phyloP scores from a whole-genome alignment of 208 protist genomes.

The Wallacemonas sp. region DNA sequence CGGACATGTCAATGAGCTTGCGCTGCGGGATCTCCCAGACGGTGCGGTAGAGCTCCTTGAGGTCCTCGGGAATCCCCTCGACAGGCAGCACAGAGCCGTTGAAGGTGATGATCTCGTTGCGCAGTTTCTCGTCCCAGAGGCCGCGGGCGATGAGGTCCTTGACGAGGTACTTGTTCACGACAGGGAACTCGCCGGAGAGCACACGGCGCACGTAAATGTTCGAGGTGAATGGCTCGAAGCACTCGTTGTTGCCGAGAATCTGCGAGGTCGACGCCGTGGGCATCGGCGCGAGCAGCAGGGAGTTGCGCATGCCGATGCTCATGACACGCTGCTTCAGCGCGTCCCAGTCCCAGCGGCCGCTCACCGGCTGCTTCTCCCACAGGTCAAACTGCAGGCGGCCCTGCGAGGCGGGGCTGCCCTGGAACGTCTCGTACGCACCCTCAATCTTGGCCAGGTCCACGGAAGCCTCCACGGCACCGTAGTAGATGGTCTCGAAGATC shows the following conservation, averaged over 20 bases:
- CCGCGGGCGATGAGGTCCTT: conserved; percentile 93
- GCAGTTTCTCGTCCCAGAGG: conserved; percentile 95
- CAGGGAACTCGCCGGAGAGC: conserved; percentile 98
- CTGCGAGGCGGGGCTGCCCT: conserved; percentile 94
- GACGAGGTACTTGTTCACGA: conserved; percentile 99
- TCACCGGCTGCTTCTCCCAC: conserved; percentile 89
- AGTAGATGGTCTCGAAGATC: conserved; percentile 99
- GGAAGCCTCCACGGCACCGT: conserved; percentile 89
- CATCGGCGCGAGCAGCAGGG: conserved; percentile 99
- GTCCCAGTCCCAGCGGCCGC: conserved; percentile 97
- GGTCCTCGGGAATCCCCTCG: conserved; percentile 92
- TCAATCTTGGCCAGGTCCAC: conserved; percentile 93
- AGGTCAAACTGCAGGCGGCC: conserved; percentile 99
- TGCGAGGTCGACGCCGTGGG: conserved; percentile 99
- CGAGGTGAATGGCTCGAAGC: conserved; percentile 99
- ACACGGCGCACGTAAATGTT: conserved; percentile 99
- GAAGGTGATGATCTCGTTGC: conserved; percentile 96
- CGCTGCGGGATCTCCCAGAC: conserved; percentile 99
- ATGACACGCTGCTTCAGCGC: conserved; percentile 89
- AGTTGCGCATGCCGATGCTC: conserved; percentile 96
- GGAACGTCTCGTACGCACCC: conserved; percentile 95
- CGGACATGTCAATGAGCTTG: conserved; percentile 98
- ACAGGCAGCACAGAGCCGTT: conserved; percentile 97
- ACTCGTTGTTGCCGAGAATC: conserved; percentile 99
- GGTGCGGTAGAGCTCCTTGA: conserved; percentile 98